phyloP scores from a whole-genome alignment of 495 filamentous ascomycete species.

The Penicillium angulare region DNA sequence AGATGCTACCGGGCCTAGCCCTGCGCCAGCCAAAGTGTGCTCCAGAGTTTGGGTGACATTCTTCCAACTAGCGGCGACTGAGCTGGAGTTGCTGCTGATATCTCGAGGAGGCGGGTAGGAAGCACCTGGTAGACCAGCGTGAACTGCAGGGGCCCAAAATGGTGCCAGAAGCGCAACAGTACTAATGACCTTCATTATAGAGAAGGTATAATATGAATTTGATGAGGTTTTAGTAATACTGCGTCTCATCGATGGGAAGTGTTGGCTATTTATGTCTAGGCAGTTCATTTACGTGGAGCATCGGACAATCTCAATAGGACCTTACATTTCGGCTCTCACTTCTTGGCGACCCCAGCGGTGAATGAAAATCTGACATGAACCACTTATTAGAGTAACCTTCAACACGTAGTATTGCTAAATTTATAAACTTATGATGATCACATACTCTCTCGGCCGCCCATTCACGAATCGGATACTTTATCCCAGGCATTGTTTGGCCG shows the following conservation, averaged over 20 bases:
- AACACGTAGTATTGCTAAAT: background rate
- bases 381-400: background rate
- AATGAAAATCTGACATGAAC: background rate
- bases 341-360: background rate
- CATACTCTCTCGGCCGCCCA: background rate
- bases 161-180: background rate
- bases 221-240: background rate
- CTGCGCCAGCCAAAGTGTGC: background rate
- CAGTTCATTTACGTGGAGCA: background rate
- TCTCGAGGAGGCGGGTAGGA: slow-evolving; percentile 37
- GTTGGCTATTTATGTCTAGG: background rate
- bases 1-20: slow-evolving; percentile 1
- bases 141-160: slow-evolving; percentile 4
- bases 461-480: background rate
- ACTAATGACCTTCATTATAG: background rate
- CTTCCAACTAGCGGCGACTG: slow-evolving; percentile 28
- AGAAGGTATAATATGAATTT: background rate
- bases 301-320: background rate
- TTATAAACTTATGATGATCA: background rate
- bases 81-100: slow-evolving; percentile 33
- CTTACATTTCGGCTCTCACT: background rate
- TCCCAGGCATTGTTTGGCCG: background rate
- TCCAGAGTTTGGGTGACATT: slow-evolving; percentile 34
- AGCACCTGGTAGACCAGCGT: slow-evolving; percentile 33
- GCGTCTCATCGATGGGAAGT: background rate